phyloP scores from a whole-genome alignment of 192 early-diverging fungal genomes.

The Globomyces pollinis-pini region DNA sequence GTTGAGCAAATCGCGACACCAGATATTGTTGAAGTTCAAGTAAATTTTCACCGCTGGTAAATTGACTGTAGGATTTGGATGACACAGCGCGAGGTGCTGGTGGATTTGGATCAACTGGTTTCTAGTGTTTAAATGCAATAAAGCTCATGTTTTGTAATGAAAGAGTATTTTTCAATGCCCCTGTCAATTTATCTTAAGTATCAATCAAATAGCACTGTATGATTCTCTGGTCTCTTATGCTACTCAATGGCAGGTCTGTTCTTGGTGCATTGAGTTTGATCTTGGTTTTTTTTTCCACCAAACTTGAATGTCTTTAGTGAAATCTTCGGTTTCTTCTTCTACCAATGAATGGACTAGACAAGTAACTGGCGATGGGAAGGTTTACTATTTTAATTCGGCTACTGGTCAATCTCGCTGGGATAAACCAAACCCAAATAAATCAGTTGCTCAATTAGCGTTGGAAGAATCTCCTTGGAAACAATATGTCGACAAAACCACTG shows the following conservation, averaged over 20 bases:
- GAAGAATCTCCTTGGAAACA: slow-evolving; percentile 42
- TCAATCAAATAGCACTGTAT: no score
- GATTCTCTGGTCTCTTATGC: no score
- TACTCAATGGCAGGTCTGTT: no score
- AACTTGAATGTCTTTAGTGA: no score
- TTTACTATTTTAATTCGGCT: slow-evolving; percentile 74
- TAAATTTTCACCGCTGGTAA: slow-evolving; percentile 34
- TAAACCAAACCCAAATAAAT: slow-evolving; percentile 86
- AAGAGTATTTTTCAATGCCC: no score
- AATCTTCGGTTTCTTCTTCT: no score
- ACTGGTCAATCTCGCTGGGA: slow-evolving; percentile 85
- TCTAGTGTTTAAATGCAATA: no score
- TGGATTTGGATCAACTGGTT: slow-evolving; percentile 52
- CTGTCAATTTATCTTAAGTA: no score
- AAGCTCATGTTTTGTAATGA: no score
- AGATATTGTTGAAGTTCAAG: slow-evolving; percentile 70
- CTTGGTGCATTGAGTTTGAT: no score
- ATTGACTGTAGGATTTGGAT: slow-evolving; percentile 45
- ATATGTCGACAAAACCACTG: slow-evolving; percentile 38
- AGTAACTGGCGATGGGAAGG: slow-evolving; percentile 65
- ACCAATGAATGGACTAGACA: no score
- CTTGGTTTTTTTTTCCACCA: no score
- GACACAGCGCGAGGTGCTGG: slow-evolving; percentile 44
- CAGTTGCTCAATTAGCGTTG: slow-evolving; percentile 37
- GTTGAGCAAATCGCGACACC: slow-evolving; percentile 79